phyloP scores from a whole-genome alignment of 2,329 filamentous ascomycete genomes.

The Colletotrichum truncatum region DNA sequence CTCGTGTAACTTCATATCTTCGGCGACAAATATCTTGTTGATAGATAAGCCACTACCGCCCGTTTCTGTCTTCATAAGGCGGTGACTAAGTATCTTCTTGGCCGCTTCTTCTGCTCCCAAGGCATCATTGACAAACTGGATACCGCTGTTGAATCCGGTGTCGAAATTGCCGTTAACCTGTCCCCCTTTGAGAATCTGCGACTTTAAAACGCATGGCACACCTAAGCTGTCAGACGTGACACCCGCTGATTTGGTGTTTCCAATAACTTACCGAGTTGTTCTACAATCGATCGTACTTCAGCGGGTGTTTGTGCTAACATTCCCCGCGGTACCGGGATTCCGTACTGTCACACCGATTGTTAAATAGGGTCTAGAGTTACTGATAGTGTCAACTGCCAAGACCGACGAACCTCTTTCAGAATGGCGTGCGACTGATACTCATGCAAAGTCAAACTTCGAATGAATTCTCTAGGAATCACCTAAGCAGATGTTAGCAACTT shows the following conservation, averaged over 20 bases:
- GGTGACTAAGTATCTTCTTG: conserved; percentile 30
- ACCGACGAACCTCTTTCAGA: conserved; percentile 4
- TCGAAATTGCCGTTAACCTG: not conserved
- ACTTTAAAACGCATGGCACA: conserved; percentile 36
- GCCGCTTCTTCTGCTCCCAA: conserved; percentile 33
- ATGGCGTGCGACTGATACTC: conserved; percentile 1
- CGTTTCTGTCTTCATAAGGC: not conserved
- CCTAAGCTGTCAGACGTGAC: conserved; percentile 30
- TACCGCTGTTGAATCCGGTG: not conserved
- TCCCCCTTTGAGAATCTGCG: conserved; percentile 35
- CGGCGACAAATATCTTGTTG: conserved; percentile 46
- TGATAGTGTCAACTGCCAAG: too few relatives aligned
- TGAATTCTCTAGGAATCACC: not conserved
- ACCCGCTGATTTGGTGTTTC: rapidly evolving
- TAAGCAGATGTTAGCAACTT: not conserved
- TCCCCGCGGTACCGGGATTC: conserved; percentile 36
- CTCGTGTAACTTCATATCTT: conserved; percentile 39
- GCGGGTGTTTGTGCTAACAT: conserved; percentile 31
- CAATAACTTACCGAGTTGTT: conserved; percentile 34
- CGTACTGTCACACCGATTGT: conserved; percentile 30
- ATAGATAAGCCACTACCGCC: conserved; percentile 24
- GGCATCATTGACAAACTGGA: conserved; percentile 18
- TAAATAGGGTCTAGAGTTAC: not conserved
- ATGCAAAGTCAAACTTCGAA: not conserved
- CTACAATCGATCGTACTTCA: conserved; percentile 34